Base-by-base conservation (phyloP, 2,329 filamentous ascomycete species). In the Curvularia hawaiiensis region DNA sequence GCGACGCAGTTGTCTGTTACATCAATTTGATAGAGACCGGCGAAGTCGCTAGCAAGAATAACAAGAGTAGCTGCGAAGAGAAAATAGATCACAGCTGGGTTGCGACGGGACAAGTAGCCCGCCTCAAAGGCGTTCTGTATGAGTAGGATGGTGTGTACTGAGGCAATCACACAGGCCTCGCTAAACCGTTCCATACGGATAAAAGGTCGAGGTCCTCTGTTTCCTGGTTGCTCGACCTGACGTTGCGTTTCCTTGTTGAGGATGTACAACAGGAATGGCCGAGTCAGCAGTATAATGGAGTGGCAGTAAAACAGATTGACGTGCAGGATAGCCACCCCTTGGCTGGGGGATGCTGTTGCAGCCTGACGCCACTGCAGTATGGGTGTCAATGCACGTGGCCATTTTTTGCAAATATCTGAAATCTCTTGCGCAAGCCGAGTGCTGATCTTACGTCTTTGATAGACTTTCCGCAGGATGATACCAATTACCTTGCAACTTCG, bases 181-280 rank as follows among this genome's bases (percentile, higher is more conserved):
- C 75, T 77, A 55, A 79, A 76, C 58, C 74, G 80, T 72, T 83
- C 82, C 83, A 87, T 78, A 9, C 75, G 70, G 9, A 72, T 54
- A 39, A 69, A 72, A 8, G 72, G 70, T 26, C 72, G 59, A 20
- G 68, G 70, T 4, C 63, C 67, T 47, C 66, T 62, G 11, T 54
- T 50, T 18, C 67, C 66, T 9, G 66, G 65, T 52, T 74, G 69
- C 30, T 64, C 70, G 33, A 66, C 62, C 38, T 74, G 70, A 14
- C 73, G 70, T 60, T 79, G 77, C 3, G 75, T 73, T 49, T 78
- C 74, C 14, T 74, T 70, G 51, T 79, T 84, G 40, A 87, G 77
- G 12, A 86, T 78, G 56, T 82, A 84, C 14, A 88, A 74, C 56
- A 89, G 86, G 68, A 89, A 89, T 0, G 88, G 87, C 28, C 87